Evolutionary conservation across 2,329 filamentous ascomycete genomes (phyloP), one percentile per base, ranked within the genome.

Genomic region (Xylogone sp.): DNA sequence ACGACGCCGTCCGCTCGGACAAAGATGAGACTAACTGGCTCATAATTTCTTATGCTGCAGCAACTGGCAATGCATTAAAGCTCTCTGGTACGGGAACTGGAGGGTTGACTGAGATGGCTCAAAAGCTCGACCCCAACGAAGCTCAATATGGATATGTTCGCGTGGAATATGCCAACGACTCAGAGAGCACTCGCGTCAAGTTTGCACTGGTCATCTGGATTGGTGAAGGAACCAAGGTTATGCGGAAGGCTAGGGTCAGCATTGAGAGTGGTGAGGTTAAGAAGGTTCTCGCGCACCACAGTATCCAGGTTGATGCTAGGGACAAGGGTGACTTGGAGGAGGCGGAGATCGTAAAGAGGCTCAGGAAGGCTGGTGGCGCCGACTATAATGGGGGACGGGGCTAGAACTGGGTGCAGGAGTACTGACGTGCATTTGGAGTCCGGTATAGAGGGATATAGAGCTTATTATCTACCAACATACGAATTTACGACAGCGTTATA

Each of bases 111-210:
- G 83, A 86, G 70, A 73, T 87, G 55, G 71, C 74, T n/a, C 62
- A 62, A 27, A 69, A 73, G 56, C 72, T 88, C 10, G 82, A 83
- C 65, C 75, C 82, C 62, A 62, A 65, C 18, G 20, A 84, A 68
- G 83, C 83, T 50, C 81, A 84, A 67, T 87, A 86, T 71, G 83
- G 75, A 50, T 87, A 87, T 70, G 79, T 74, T 59, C 79, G 82
- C 24, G 72, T 86, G 66, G 82, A 87, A 72, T 82, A 88, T 67
- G 83, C 83, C 65, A 88, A 87, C 71, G 84, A 88, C 67, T 80
- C 80, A 57, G 85, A 88, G 73, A 82, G 76, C 69, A 83, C 73
- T 64, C 75, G 85, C 34, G 79, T 86, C 63, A 88, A 88, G 71
- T 88, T 88, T 64, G 77, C 74, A 46, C 74, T 88, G 46, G 70